These are phyloP conservation scores for Solanum sitiens DNA, from an alignment of 257 asterid genomes.

Conservation along the genomic window DNA sequence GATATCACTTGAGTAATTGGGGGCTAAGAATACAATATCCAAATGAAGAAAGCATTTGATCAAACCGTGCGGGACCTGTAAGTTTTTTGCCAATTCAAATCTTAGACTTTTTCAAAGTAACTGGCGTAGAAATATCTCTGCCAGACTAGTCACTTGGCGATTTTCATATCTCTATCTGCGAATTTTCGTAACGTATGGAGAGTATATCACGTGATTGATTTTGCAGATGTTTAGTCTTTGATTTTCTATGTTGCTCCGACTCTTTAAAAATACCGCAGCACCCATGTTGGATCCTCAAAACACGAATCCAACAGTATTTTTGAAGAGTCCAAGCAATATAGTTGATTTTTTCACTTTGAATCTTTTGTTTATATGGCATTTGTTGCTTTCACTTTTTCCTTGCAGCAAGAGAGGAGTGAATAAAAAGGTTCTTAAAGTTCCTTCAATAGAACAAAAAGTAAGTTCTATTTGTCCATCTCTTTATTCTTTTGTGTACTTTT, in stretches of 20 bases:
- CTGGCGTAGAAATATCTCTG: background rate
- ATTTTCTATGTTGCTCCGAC: background rate
- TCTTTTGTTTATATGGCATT: background rate
- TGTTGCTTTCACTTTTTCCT: slow-evolving; percentile 8
- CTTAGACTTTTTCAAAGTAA: background rate
- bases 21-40: background rate
- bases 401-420: slow-evolving; percentile 88
- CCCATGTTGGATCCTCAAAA: background rate
- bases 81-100: slow-evolving; percentile 21
- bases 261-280: background rate
- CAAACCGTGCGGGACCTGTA: slow-evolving; percentile 85
- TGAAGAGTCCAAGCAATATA: background rate
- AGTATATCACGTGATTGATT: background rate
- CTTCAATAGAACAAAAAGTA: slow-evolving; percentile 80
- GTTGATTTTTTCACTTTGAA: background rate
- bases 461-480: background rate
- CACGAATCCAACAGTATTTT: background rate
- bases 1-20: background rate
- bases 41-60: slow-evolving; percentile 80
- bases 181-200: background rate
- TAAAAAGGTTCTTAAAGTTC: slow-evolving; percentile 83
- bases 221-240: background rate
- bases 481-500: background rate
- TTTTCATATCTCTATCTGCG: background rate
- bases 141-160: background rate